Conservation (phyloP, 306 rosid genomes). For the Vigna mungo region DNA sequence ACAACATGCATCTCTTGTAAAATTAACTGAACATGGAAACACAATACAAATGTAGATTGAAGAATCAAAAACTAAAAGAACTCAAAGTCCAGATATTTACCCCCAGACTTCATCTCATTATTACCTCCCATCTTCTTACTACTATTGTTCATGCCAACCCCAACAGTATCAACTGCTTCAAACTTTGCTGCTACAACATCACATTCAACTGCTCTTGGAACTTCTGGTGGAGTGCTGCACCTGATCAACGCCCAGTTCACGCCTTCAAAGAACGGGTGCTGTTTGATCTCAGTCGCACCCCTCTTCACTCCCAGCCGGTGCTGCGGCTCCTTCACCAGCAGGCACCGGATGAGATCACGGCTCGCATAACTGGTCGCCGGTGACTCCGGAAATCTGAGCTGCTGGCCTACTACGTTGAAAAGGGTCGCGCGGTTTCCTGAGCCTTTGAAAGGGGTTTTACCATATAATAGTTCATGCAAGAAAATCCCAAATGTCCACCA, state of each 20-base stretch:
- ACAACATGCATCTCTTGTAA: slow-evolving; percentile 44
- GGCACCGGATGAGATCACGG: slow-evolving; percentile 82
- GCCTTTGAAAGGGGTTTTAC: slow-evolving; percentile 66
- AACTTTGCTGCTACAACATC: slow-evolving; percentile 65
- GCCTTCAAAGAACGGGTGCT: slow-evolving; percentile 93
- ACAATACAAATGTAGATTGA: slow-evolving; percentile 51
- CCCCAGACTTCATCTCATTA: slow-evolving; percentile 70
- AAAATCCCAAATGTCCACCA: slow-evolving; percentile 72
- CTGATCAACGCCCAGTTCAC: slow-evolving; percentile 94
- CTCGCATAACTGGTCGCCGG: slow-evolving; percentile 81
- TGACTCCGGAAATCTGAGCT: slow-evolving; percentile 77
- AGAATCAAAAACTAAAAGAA: slow-evolving; percentile 73
- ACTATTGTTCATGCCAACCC: slow-evolving; percentile 60
- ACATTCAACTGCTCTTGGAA: slow-evolving; percentile 78
- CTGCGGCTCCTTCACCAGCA: slow-evolving; percentile 93
- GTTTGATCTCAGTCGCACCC: slow-evolving; percentile 94
- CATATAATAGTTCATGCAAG: slow-evolving; percentile 57
- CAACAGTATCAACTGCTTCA: slow-evolving; percentile 62
- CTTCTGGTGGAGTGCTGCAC: slow-evolving; percentile 94
- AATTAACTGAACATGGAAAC: slow-evolving; percentile 40
- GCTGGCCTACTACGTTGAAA: slow-evolving; percentile 96
- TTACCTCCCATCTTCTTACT: slow-evolving; percentile 77
- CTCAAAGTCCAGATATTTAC: slow-evolving; percentile 95
- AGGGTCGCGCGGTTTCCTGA: slow-evolving; percentile 94
- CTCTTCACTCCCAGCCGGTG: slow-evolving; percentile 90